Percentiles rank a stretch among this genome's conserved stretches.
phyloP scores from a whole-genome alignment of 208 protist species.

The Leptomonas seymouri region DNA sequence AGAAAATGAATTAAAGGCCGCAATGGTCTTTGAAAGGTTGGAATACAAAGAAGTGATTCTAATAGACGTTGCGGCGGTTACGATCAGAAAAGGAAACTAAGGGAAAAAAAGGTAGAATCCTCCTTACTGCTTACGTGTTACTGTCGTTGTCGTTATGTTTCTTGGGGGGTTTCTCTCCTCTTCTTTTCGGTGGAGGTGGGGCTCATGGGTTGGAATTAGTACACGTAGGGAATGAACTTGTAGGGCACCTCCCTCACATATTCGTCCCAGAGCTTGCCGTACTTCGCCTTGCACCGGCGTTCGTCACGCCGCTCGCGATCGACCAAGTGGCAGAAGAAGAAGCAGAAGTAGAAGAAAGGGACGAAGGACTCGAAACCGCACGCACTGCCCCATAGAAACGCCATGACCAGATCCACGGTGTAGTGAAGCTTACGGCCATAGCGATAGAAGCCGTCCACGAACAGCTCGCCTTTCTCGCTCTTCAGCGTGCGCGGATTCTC shows the following conservation, averaged over 20 bases:
- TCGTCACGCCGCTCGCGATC: slow-evolving; percentile 92
- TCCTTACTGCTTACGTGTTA: not conserved
- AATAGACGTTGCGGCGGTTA: not conserved
- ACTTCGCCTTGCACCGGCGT: slow-evolving; percentile 88
- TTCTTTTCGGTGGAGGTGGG: too few species aligned
- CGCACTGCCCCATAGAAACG: slow-evolving; percentile 90
- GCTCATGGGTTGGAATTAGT: slow-evolving; percentile 69
- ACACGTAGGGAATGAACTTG: slow-evolving; percentile 96
- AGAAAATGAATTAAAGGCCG: too few species aligned
- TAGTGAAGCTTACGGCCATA: slow-evolving; percentile 96
- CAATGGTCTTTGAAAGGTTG: too few species aligned
- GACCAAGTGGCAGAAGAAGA: slow-evolving; percentile 93
- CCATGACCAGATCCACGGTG: slow-evolving; percentile 93
- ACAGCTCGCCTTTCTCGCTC: slow-evolving; percentile 84
- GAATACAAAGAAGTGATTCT: too few species aligned
- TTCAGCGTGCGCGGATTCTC: slow-evolving; percentile 91
- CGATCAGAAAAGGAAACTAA: too few species aligned
- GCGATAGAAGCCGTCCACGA: slow-evolving; percentile 94
- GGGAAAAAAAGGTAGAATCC: not conserved
- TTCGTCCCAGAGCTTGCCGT: slow-evolving; percentile 95
- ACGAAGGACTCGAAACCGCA: slow-evolving; percentile 91
- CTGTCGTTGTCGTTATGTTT: not conserved
- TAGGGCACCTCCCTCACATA: slow-evolving; percentile 94
- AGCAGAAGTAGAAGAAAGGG: slow-evolving; percentile 96
- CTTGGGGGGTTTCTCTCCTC: not conserved